Percentiles rank a stretch among this genome's conserved stretches.
These are phyloP conservation scores for Penicillium polonicum DNA, from an alignment of 2,329 filamentous ascomycete genomes.

Conservation along the genomic window DNA sequence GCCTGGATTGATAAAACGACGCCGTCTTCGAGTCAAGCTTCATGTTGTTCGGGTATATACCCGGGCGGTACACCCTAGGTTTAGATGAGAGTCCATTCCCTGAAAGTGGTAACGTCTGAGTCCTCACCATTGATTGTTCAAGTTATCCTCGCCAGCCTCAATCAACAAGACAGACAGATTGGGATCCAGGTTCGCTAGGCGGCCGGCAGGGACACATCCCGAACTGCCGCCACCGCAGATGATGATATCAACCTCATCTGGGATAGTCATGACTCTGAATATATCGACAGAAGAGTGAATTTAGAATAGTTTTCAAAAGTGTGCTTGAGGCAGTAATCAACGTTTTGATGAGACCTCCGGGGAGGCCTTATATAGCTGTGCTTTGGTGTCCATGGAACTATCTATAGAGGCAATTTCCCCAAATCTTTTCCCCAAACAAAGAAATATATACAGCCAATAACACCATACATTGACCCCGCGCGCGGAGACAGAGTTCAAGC, in stretches of 20 bases:
- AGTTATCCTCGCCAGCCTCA: constrained; percentile 69
- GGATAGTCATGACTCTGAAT: constrained; percentile 56
- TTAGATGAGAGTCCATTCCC: not conserved
- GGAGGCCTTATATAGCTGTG: constrained; percentile 1
- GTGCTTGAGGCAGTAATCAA: not conserved
- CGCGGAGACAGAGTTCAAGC: constrained; percentile 6
- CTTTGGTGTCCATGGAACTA: not conserved
- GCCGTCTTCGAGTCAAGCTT: constrained; percentile 78
- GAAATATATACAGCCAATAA: not conserved
- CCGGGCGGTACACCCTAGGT: constrained; percentile 66
- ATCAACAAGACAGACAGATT: constrained; percentile 70
- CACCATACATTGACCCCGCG: not conserved
- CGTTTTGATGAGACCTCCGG: not conserved
- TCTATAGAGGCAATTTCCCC: not conserved
- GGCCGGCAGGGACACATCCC: constrained; percentile 43
- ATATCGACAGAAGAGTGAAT: not conserved
- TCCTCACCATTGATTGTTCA: constrained; percentile 68
- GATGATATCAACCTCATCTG: constrained; percentile 79
- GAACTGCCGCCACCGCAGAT: constrained; percentile 72
- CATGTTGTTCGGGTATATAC: constrained; percentile 77
- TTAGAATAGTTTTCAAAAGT: not conserved
- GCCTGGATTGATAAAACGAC: constrained; percentile 75
- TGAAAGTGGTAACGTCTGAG: no score
- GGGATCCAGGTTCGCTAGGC: constrained; percentile 71
- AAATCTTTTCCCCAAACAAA: not conserved